Evolutionary conservation across 1,284 basidiomycete genomes (phyloP).

Genomic region (Pyrrhoderma lamaoense): DNA sequence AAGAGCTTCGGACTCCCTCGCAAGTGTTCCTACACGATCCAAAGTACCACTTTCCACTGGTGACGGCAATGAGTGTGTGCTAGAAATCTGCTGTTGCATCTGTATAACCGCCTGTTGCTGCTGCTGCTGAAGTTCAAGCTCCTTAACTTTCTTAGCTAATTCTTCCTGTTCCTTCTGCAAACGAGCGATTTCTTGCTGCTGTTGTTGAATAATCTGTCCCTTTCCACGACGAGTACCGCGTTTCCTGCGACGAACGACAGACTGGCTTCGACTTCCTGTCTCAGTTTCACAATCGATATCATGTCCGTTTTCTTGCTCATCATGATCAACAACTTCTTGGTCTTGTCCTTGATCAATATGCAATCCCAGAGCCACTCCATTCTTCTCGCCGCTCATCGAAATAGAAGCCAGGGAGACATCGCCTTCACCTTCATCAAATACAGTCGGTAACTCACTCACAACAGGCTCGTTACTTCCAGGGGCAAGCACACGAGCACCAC

Average conservation of each 20-base stretch:
- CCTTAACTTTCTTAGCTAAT: constrained; percentile 4
- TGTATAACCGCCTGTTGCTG: neutral
- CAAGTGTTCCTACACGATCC: constrained; percentile 57
- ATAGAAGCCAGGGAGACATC: constrained; percentile 1
- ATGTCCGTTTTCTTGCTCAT: constrained; percentile 27
- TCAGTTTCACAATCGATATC: constrained; percentile 21
- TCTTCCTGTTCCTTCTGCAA: constrained; percentile 13
- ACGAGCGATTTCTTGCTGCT: constrained; percentile 13
- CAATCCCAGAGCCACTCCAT: neutral
- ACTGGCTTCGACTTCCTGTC: constrained; percentile 46
- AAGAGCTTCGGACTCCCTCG: constrained; percentile 72
- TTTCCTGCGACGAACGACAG: constrained; percentile 65
- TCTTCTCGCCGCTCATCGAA: neutral
- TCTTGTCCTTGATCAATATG: constrained; percentile 8
- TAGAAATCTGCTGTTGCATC: neutral
- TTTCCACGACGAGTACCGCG: constrained; percentile 72
- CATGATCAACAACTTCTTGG: constrained; percentile 3
- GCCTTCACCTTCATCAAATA: constrained; percentile 39
- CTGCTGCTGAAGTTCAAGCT: constrained; percentile 7
- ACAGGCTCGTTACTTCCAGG: neutral
- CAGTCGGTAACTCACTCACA: constrained; percentile 36
- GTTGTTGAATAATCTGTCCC: constrained; percentile 29
- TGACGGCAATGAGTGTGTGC: constrained; percentile 16
- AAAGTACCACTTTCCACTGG: constrained; percentile 15
- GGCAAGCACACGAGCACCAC: neutral